Evolutionary conservation across 164 flowering plant genomes (phyloP).

Genomic region (Nelumbo lutea): DNA sequence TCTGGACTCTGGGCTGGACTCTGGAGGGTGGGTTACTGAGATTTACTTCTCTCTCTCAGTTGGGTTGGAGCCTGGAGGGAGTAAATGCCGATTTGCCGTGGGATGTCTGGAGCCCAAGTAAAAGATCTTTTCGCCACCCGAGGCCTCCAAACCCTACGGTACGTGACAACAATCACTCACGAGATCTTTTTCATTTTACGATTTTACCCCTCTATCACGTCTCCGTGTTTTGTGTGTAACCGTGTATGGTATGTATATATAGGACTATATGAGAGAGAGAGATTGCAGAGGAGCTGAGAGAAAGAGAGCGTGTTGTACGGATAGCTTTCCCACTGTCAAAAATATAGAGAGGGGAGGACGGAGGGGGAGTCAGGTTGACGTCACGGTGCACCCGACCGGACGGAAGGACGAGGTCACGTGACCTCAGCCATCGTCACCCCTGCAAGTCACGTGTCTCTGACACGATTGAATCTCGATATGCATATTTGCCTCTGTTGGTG

Average conservation of each 20-base stretch:
- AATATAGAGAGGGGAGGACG: neutral
- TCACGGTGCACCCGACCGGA: neutral
- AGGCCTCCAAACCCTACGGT: neutral
- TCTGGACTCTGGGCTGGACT: no score
- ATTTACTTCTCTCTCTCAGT: no score
- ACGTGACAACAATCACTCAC: conserved; percentile 1
- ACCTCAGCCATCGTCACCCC: neutral
- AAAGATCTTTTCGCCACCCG: conserved; percentile 2
- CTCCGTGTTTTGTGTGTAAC: no score
- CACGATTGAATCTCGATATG: neutral
- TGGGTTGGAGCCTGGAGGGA: neutral
- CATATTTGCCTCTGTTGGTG: neutral
- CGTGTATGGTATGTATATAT: no score
- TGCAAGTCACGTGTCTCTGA: conserved; percentile 6
- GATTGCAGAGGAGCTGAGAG: neutral
- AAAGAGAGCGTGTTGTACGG: neutral
- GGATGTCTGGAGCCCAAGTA: conserved; percentile 1
- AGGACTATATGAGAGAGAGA: neutral
- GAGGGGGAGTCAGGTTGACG: neutral
- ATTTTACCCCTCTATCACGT: no score
- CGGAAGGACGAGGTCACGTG: conserved; percentile 4
- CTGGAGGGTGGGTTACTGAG: no score
- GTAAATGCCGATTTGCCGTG: conserved; percentile 6
- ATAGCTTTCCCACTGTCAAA: neutral
- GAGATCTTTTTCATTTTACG: neutral